Evolutionary conservation across 257 asterid genomes (phyloP), one percentile per base, ranked within the genome.

Genomic region (Galeopsis tetrahit): DNA sequence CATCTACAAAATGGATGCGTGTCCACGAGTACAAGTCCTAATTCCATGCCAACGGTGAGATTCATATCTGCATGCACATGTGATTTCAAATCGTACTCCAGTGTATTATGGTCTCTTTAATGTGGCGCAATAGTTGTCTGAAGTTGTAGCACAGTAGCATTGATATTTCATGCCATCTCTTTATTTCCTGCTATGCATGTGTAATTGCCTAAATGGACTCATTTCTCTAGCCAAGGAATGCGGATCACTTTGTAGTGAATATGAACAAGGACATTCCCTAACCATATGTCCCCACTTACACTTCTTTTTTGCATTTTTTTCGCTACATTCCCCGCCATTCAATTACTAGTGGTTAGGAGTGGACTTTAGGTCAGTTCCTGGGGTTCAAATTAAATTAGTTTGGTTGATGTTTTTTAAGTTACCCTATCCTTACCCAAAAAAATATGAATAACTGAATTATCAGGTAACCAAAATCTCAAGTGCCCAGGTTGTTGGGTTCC

Each of bases 1-100:
- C 99, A 56, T 88, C 97, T 62, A 94, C 99, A 32, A 94, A 94
- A 84, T 94, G 97, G 99, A 84, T 94, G 72, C 96, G 95, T 31
- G 83, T 89, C 77, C 86, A 81, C 7, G 97, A 91, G 82, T 91
- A 85, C 88, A 81, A 88, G 76, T 80, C 69, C 33, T 94, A 79
- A 83, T 71, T 69, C 63, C 39, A 33, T 67, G 70, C 36, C 14
- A 59, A 64, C 34, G 89, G 96, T 91, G 83, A 79, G 78, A 75
- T 53, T 81, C 62, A 36, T 40, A 72, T 60, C 49, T 46, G 21
- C 58, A 68, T 55, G 78, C 63, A 43, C 57, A 43, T 31, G 59
- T 49, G 31, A 40, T 62, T 61, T 56, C 46, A 51, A 34, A 42
- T 43, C 28, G 17, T 53, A 15, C 36, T 72, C 71, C 65, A 15